Conservation (phyloP, 179 eudicot genomes). For the Beta macrorhiza region DNA sequence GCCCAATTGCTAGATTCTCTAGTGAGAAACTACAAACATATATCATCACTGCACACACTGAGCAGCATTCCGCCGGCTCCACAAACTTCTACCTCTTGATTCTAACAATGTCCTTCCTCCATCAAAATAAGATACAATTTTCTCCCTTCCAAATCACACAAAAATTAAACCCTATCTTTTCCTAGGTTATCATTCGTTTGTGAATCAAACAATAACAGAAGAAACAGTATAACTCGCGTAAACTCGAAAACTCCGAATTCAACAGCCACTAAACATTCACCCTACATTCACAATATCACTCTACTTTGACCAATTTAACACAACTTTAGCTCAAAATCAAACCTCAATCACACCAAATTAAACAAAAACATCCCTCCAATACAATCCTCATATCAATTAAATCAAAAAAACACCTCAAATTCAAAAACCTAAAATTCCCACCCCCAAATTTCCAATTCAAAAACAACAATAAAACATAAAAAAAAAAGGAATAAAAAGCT, state of each 20-base stretch:
- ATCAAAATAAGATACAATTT: background rate
- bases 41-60: background rate
- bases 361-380: background rate
- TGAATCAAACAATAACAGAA: no score
- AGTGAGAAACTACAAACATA: background rate
- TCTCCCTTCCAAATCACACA: background rate
- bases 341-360: background rate
- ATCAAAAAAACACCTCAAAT: no score
- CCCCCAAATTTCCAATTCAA: background rate
- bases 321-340: background rate
- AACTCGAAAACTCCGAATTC: background rate
- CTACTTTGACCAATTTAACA: background rate
- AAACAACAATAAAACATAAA: background rate
- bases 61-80: background rate
- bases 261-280: background rate
- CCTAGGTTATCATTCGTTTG: background rate
- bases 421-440: background rate
- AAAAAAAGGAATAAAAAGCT: background rate
- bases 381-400: background rate
- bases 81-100: background rate
- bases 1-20: background rate
- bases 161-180: background rate
- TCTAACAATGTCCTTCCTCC: background rate
- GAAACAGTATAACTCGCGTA: background rate
- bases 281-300: no score